Evolutionary conservation across 345 rosid species (phyloP).

Genomic region (Heritiera fomes): DNA sequence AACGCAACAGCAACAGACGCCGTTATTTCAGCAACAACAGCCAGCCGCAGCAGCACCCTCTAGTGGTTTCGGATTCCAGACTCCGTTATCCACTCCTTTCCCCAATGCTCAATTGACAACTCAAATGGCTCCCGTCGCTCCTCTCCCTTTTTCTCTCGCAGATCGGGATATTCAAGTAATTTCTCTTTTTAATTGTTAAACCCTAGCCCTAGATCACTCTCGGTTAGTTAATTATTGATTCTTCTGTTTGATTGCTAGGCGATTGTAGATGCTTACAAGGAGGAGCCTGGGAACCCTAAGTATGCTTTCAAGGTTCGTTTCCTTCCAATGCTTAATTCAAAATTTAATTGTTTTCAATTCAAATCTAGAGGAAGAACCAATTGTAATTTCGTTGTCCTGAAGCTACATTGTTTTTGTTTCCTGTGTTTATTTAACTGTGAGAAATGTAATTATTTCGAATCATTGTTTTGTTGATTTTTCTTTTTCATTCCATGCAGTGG

Average conservation of each 20-base stretch:
- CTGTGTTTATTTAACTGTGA: neutral
- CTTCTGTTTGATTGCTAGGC: slow-evolving; percentile 44
- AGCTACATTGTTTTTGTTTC: slow-evolving; percentile 8
- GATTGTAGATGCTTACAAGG: slow-evolving; percentile 93
- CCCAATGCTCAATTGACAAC: slow-evolving; percentile 80
- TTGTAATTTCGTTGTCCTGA: neutral
- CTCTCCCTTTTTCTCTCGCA: slow-evolving; percentile 85
- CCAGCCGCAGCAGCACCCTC: slow-evolving; percentile 49
- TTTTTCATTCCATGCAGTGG: neutral
- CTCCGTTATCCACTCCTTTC: slow-evolving; percentile 42
- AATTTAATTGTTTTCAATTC: neutral
- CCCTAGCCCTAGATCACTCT: slow-evolving; percentile 13
- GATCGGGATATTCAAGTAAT: slow-evolving; percentile 88
- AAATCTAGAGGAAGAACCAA: neutral
- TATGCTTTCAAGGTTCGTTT: slow-evolving; percentile 80
- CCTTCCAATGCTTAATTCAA: neutral
- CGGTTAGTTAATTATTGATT: slow-evolving; percentile 3
- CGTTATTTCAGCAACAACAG: slow-evolving; percentile 35
- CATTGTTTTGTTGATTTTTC: neutral
- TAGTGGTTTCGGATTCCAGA: slow-evolving; percentile 58
- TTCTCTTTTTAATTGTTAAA: neutral
- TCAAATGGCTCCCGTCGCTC: slow-evolving; percentile 96
- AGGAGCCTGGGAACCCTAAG: slow-evolving; percentile 82
- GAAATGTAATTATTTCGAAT: neutral
- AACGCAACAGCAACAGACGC: slow-evolving; percentile 53